Evolutionary conservation across 805 yeast species (phyloP).

Genomic region (Candida nemodendra): DNA sequence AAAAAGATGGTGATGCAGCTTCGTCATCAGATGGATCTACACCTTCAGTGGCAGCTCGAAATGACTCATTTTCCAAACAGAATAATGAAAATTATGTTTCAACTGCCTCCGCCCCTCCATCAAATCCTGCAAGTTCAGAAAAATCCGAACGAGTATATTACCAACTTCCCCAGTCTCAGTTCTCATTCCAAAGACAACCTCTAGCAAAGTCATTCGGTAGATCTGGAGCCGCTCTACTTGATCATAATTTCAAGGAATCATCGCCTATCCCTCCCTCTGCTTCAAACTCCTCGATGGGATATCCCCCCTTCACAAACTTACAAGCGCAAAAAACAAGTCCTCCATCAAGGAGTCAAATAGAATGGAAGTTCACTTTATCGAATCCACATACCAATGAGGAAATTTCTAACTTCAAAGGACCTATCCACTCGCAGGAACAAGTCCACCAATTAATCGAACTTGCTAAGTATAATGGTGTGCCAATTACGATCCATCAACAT

Average conservation of each 20-base stretch:
- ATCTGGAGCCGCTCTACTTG: constrained; percentile 8
- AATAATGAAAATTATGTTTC: no score
- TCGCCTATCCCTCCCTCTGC: constrained; percentile 13
- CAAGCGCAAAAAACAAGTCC: constrained; percentile 29
- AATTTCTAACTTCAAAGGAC: constrained; percentile 44
- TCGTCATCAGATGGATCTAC: constrained; percentile 7
- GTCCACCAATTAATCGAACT: constrained; percentile 58
- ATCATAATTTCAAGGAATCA: constrained; percentile 6
- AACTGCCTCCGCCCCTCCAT: no score
- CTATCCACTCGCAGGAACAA: constrained; percentile 49
- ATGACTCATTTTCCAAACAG: background rate
- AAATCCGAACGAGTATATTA: background rate
- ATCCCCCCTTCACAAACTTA: constrained; percentile 6
- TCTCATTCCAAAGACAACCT: constrained; percentile 20
- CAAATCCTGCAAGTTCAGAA: background rate
- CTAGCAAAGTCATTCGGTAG: constrained; percentile 12
- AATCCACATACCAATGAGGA: constrained; percentile 45
- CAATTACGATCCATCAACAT: constrained; percentile 79
- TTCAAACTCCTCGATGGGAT: constrained; percentile 7
- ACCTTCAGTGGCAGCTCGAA: background rate
- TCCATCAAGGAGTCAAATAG: constrained; percentile 37
- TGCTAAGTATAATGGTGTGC: constrained; percentile 56
- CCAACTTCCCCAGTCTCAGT: constrained; percentile 3
- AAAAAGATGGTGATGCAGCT: background rate
- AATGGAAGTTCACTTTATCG: constrained; percentile 61